Evolutionary conservation across 2,329 filamentous ascomycete genomes (phyloP).

Genomic region (Colletotrichum spinosum): DNA sequence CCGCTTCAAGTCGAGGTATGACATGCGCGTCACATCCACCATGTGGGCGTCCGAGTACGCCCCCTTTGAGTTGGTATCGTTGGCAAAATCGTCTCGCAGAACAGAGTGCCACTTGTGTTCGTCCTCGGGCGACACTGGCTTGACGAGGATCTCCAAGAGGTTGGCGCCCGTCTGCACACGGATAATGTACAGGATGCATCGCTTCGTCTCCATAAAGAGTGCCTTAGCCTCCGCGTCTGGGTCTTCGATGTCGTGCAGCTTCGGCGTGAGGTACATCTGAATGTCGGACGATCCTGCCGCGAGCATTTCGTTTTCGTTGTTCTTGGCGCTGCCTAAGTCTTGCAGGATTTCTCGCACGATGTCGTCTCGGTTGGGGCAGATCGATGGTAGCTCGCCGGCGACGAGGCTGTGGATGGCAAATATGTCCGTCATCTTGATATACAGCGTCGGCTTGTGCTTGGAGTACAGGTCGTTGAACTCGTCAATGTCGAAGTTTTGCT

Average conservation of each 20-base stretch:
- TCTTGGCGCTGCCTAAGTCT: slow-evolving; percentile 95
- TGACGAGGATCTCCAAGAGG: slow-evolving; percentile 94
- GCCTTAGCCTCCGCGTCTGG: slow-evolving; percentile 93
- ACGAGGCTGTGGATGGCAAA: slow-evolving; percentile 95
- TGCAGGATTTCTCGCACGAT: slow-evolving; percentile 90
- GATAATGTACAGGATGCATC: slow-evolving; percentile 97
- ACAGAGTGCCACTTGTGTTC: slow-evolving; percentile 88
- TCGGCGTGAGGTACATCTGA: slow-evolving; percentile 88
- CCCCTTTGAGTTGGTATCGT: slow-evolving; percentile 76
- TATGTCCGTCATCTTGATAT: slow-evolving; percentile 98
- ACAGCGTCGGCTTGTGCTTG: slow-evolving; percentile 96
- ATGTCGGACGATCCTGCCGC: slow-evolving; percentile 90
- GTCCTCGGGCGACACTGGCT: slow-evolving; percentile 87
- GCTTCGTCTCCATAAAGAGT: slow-evolving; percentile 98
- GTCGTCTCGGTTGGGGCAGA: slow-evolving; percentile 87
- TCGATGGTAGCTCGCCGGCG: slow-evolving; percentile 78
- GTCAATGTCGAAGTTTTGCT: slow-evolving; percentile 96
- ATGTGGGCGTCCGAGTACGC: slow-evolving; percentile 93
- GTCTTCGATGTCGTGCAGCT: slow-evolving; percentile 90
- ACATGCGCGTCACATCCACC: slow-evolving; percentile 89
- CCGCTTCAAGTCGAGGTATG: slow-evolving; percentile 91
- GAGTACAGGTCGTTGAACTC: slow-evolving; percentile 98
- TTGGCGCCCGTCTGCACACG: slow-evolving; percentile 92
- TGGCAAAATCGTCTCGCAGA: slow-evolving; percentile 82
- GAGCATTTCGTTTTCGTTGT: slow-evolving; percentile 92